Base-by-base conservation (phyloP, 2,329 filamentous ascomycete species). In the Exophiala bonariae region DNA sequence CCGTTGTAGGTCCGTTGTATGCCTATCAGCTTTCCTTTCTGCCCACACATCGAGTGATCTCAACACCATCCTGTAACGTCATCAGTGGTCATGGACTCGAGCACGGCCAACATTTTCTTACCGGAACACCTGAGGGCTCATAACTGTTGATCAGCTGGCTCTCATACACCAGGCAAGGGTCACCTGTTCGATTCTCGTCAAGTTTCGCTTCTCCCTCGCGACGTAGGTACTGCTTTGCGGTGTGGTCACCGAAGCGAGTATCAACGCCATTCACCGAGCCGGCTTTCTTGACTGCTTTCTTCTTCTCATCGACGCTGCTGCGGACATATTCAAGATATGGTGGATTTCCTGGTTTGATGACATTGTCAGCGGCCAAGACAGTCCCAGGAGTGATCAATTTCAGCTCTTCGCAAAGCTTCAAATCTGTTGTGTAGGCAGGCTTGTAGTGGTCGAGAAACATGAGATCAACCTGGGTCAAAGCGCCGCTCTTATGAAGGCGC, bases 361-460 rank as follows among this genome's bases (percentile, higher is more conserved):
- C 62, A 44, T 70, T 69, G 44, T 70, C 66, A 6, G 66, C 67
- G 6, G 66, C 56, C 2, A 67, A 49, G 6, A 61, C 41, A 2
- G 63, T 60, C 0, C 86, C 86, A 0, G 77, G 73, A 0, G 71
- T 72, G 3, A 93, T 72, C 28, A 92, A 63, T 0, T 76, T 77
- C 4, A 91, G 69, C 31, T 86, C 76, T 68, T 93, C 88, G 62
- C 84, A 88, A 0, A 90, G 75, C 68, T 89, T 89, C 51, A 92
- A 66, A 59, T 93, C 89, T 0, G 79, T 76, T 1, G 79, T 80
- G 63, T 92, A 93, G 0, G 83, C 79, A 1, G 85, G 84, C 66
- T 92, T 91, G 67, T 85, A 85, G 65, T 93, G 88, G 60, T 93
- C 89, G 28, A 93, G 70, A 65, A 93, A 92, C 65, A 90, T 72